Evolutionary conservation across 2,329 filamentous ascomycete species (phyloP), one percentile per base, ranked within the genome.

Genomic region (Zasmidium citrigriseum): DNA sequence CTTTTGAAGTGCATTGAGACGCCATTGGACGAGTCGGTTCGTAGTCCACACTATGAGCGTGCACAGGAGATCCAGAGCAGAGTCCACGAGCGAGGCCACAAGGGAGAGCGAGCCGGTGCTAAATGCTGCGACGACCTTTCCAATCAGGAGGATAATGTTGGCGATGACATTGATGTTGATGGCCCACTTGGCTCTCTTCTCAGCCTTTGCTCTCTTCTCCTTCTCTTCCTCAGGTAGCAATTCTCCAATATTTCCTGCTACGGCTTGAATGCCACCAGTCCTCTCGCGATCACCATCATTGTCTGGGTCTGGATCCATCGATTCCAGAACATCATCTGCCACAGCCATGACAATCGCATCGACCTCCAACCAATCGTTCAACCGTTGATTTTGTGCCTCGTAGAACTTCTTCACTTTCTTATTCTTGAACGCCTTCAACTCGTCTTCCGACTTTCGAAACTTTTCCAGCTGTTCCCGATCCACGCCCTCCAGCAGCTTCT

Each of bases 81-180:
- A 86, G 68, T 88, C 85, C 14, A 86, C 82, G 10, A 86, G 77
- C 20, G 83, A 86, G 11, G 85, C 85, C 29, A 87, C 81, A 18
- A 87, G 76, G 1, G 84, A 87, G 5, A 87, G 77, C 1, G 85
- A 87, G 49, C 75, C 80, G 2, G 83, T 85, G 62, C 78, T 80
- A 44, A 82, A 73, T 18, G 82, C 82, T 14, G 83, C 83, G 14
- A 80, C 73, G 47, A 82, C 76, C 67, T 87, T 87, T 3, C 81
- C 83, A 10, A 76, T 72, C 2, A 87, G 75, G 1, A 86, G 76
- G 48, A 85, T 66, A 44, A 85, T 77, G 64, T 87, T 87, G 41
- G 84, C 83, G n/a, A 82, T 69, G 5, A 86, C 79, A 60, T 87
- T 87, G 67, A 86, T 79, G 67, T 84, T 84, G 65, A 85, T 83